phyloP scores from a whole-genome alignment of 2,329 filamentous ascomycete species.

The Diplodia corticola region DNA sequence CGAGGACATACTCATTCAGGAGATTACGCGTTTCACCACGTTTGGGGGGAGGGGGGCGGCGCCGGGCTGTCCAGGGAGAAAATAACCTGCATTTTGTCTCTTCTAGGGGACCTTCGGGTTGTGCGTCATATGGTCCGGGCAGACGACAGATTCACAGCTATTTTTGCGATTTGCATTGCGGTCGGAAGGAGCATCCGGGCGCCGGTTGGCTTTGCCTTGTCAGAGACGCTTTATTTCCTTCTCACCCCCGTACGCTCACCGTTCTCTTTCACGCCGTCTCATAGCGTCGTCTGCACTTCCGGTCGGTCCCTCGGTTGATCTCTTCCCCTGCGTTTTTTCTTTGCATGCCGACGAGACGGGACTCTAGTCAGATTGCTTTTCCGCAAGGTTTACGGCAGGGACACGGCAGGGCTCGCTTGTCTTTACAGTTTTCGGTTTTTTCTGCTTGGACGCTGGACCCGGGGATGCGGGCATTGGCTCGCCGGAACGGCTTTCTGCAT shows the following conservation, averaged over 20 bases:
- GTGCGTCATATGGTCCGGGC: constrained; percentile 15
- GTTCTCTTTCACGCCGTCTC: constrained; percentile 1
- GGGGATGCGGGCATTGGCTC: constrained; percentile 10
- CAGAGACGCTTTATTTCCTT: neutral
- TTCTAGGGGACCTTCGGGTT: constrained; percentile 14
- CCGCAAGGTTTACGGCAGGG: neutral
- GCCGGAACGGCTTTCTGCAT: constrained; percentile 15
- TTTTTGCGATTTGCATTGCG: constrained; percentile 18
- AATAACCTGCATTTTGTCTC: constrained; percentile 20
- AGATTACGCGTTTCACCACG: constrained; percentile 20
- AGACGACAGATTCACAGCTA: constrained; percentile 18
- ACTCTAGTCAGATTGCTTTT: constrained; percentile 14
- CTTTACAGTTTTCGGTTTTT: constrained; percentile 19
- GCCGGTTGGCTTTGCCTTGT: constrained; percentile 3
- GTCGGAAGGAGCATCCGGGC: constrained; percentile 9
- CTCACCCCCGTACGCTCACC: neutral
- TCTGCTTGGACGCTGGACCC: constrained; percentile 10
- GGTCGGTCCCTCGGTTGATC: neutral
- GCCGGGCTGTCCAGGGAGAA: constrained; percentile 8
- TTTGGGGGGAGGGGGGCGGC: constrained; percentile 10
- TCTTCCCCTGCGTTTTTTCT: constrained; percentile 8
- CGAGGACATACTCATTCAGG: constrained; percentile 13
- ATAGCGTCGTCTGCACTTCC: neutral
- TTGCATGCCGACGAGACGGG: neutral
- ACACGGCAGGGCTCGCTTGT: constrained; percentile 15